phyloP scores from a whole-genome alignment of 169 alveolate species.

The Plasmodium ovale region DNA sequence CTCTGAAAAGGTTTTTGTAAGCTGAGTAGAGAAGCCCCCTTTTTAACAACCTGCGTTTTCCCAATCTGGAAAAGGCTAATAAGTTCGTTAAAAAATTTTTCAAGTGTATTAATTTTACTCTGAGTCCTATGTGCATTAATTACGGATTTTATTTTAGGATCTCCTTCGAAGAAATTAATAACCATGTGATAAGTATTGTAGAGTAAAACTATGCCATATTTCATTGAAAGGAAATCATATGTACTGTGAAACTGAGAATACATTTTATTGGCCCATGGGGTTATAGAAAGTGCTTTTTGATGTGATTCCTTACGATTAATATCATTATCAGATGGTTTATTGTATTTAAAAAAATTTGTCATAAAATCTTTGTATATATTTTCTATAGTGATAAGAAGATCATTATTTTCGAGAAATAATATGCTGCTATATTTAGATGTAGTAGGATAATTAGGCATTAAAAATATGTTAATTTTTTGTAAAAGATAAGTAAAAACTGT shows the following conservation, averaged over 20 bases:
- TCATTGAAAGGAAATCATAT: conserved; percentile 36
- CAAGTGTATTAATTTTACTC: conserved; percentile 11
- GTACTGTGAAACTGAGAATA: conserved; percentile 24
- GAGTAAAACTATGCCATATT: conserved; percentile 26
- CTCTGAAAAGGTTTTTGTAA: neutral
- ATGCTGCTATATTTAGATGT: neutral
- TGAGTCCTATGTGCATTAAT: neutral
- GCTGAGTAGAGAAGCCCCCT: neutral
- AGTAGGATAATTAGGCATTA: conserved; percentile 45
- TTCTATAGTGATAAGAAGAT: conserved; percentile 16
- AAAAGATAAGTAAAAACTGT: conserved; percentile 11
- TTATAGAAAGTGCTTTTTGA: neutral
- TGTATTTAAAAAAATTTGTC: conserved; percentile 7
- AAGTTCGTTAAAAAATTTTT: conserved; percentile 38
- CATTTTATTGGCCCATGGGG: conserved; percentile 32
- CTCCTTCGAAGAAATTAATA: conserved; percentile 5
- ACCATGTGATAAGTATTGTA: neutral
- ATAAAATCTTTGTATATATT: conserved; percentile 17
- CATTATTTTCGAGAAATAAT: conserved; percentile 35
- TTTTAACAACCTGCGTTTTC: neutral
- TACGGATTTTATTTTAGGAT: neutral
- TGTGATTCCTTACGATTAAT: neutral
- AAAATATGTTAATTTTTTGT: conserved; percentile 22
- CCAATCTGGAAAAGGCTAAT: conserved; percentile 6
- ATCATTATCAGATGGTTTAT: neutral